A percentile compares a stretch with the other conserved stretches of the same genome.
Evolutionary conservation across 2,329 filamentous ascomycete genomes (phyloP).

Genomic region (Xylaria sp.): DNA sequence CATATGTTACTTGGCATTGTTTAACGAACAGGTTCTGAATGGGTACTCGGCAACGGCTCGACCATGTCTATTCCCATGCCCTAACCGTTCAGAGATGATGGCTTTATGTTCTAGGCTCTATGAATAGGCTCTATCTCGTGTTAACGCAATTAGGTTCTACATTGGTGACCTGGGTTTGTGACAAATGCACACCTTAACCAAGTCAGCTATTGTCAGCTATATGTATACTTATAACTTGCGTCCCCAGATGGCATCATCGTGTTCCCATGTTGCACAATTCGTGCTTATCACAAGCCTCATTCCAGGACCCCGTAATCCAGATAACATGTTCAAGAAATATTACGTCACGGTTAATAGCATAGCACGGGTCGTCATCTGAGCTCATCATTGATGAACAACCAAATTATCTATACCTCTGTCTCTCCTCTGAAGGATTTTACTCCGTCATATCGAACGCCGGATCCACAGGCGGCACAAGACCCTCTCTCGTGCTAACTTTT

Average conservation of each 20-base stretch:
- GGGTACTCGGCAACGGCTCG: slow-evolving; percentile 10
- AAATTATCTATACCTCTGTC: not conserved
- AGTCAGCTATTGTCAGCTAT: slow-evolving; percentile 7
- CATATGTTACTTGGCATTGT: not conserved
- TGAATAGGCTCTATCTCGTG: not conserved
- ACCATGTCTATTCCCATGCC: too few species aligned
- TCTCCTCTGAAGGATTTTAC: not conserved
- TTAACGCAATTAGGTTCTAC: slow-evolving; percentile 3
- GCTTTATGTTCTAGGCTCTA: not conserved
- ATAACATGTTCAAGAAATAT: not conserved
- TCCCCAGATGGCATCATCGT: slow-evolving; percentile 13
- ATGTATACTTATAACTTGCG: not conserved
- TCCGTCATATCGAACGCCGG: not conserved
- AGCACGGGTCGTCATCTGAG: not conserved
- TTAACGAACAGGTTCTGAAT: not conserved
- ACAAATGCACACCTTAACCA: slow-evolving; percentile 7
- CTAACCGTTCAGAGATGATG: too few species aligned
- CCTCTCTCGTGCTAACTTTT: not conserved
- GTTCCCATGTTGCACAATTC: slow-evolving; percentile 19
- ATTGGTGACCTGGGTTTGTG: not conserved
- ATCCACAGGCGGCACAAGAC: not conserved
- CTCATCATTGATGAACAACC: not conserved
- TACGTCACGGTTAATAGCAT: not conserved
- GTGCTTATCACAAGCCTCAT: slow-evolving; percentile 1
- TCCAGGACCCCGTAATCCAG: not conserved